These are phyloP conservation scores for Venturia effusa DNA, from an alignment of 2,329 filamentous ascomycete genomes.

Conservation along the genomic window DNA sequence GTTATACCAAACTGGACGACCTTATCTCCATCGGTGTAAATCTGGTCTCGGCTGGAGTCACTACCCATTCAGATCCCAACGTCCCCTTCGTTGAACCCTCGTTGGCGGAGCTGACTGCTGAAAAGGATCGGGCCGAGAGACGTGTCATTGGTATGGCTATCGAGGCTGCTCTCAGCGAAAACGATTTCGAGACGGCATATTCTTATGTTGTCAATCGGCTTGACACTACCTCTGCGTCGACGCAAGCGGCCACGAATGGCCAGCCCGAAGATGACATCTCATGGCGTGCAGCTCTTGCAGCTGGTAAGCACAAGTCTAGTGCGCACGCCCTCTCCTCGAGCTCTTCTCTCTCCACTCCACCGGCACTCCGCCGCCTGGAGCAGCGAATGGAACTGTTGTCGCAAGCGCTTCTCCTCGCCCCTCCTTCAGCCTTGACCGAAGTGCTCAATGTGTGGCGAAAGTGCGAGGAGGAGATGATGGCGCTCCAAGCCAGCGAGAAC, in stretches of 20 bases:
- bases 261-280: slow-evolving; percentile 44
- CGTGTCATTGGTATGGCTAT: slow-evolving; percentile 73
- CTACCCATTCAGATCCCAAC: slow-evolving; percentile 21
- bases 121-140: slow-evolving; percentile 41
- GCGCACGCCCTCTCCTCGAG: slow-evolving; percentile 26
- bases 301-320: slow-evolving; percentile 56
- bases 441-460: slow-evolving; percentile 65
- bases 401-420: slow-evolving; percentile 63
- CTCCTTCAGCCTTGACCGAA: slow-evolving; percentile 57
- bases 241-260: slow-evolving; percentile 14
- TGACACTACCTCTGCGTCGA: slow-evolving; percentile 22
- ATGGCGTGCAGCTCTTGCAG: slow-evolving; percentile 68
- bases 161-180: slow-evolving; percentile 62
- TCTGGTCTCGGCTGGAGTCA: slow-evolving; percentile 50
- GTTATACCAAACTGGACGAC: slow-evolving; percentile 65
- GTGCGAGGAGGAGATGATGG: slow-evolving; percentile 67
- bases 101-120: slow-evolving; percentile 16
- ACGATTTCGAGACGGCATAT: slow-evolving; percentile 79
- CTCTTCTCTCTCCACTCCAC: slow-evolving; percentile 27
- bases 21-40: slow-evolving; percentile 58
- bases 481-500: slow-evolving; percentile 54
- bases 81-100: slow-evolving; percentile 19
- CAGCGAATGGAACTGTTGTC: slow-evolving; percentile 73
- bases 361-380: slow-evolving; percentile 56
- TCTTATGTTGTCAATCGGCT: slow-evolving; percentile 69